Percentiles rank a stretch among this genome's conserved stretches.
These are phyloP conservation scores for Cutaneotrichosporon spelunceum DNA, from an alignment of 1,284 basidiomycete species.

Conservation along the genomic window DNA sequence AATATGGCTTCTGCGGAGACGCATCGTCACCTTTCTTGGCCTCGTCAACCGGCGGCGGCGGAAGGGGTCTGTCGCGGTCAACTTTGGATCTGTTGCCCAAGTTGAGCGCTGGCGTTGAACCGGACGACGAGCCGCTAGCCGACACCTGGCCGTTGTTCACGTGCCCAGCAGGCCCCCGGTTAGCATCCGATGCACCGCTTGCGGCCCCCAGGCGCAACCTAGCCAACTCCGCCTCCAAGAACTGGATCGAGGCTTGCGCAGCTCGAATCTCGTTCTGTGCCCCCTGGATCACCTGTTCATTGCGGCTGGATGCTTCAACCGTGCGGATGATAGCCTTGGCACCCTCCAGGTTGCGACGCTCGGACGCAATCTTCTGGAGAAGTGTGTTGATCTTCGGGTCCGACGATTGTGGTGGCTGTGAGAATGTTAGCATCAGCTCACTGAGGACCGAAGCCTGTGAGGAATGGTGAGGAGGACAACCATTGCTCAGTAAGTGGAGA, in stretches of 20 bases:
- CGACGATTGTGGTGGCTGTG: conserved; percentile 15
- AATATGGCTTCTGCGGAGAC: conserved; percentile 40
- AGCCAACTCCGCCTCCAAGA: conserved; percentile 49
- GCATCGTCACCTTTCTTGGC: conserved; percentile 2
- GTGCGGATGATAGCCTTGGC: conserved; percentile 51
- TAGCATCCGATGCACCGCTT: not conserved
- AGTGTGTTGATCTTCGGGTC: conserved; percentile 43
- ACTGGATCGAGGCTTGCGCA: conserved; percentile 49
- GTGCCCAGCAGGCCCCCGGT: not conserved
- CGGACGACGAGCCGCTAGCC: not conserved
- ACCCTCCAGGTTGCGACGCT: conserved; percentile 50
- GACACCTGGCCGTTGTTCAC: conserved; percentile 11
- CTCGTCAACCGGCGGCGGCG: conserved; percentile 9
- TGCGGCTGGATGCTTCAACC: conserved; percentile 48
- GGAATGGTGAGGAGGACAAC: not conserved
- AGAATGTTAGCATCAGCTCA: conserved; percentile 8
- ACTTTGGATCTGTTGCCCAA: not conserved
- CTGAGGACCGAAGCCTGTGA: not conserved
- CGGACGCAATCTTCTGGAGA: conserved; percentile 46
- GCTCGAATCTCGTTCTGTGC: conserved; percentile 51
- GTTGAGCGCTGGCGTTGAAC: conserved; percentile 15
- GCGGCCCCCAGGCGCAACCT: conserved; percentile 39
- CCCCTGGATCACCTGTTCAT: conserved; percentile 51
- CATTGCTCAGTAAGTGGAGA: not conserved
- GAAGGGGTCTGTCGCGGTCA: conserved; percentile 15